Evolutionary conservation across 163 green algal genomes (phyloP).

Genomic region (Coccomyxa subellipsoidea): DNA sequence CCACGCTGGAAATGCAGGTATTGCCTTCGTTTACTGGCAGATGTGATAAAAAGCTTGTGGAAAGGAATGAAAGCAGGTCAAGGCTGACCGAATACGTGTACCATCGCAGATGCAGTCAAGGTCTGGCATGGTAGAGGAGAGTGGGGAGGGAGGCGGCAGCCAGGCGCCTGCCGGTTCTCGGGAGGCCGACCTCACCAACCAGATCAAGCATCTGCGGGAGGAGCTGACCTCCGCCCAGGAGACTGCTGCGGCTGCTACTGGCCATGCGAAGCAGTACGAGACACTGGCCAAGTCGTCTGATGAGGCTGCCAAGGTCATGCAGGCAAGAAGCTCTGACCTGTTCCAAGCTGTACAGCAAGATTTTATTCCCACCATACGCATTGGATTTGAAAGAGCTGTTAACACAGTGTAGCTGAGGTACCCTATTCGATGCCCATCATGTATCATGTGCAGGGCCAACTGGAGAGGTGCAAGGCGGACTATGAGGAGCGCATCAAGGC

Average conservation of each 20-base stretch:
- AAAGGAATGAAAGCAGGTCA: too few species aligned
- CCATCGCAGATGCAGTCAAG: background rate
- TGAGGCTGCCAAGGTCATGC: slow-evolving; percentile 45
- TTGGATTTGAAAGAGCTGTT: too few species aligned
- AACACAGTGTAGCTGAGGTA: too few species aligned
- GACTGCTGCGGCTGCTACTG: slow-evolving; percentile 37
- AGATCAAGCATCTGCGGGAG: slow-evolving; percentile 42
- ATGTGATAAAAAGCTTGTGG: background rate
- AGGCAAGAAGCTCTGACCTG: too few species aligned
- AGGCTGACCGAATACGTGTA: too few species aligned
- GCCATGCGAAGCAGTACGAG: slow-evolving; percentile 49
- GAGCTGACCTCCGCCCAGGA: slow-evolving; percentile 52
- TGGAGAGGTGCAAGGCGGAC: slow-evolving; percentile 38
- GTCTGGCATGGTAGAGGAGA: background rate
- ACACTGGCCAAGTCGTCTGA: slow-evolving; percentile 48
- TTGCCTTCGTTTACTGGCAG: background rate
- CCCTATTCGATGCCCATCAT: too few species aligned
- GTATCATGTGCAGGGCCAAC: slow-evolving; percentile 22
- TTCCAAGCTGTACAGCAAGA: too few species aligned
- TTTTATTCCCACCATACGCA: too few species aligned
- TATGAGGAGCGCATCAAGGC: slow-evolving; percentile 27
- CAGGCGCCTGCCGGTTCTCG: background rate
- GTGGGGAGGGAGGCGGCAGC: background rate
- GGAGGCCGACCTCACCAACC: background rate
- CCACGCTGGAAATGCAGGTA: slow-evolving; percentile 41